Evolutionary conservation across 768 basidiomycete genomes (phyloP).

Genomic region (Pleurotus tuber-regium): DNA sequence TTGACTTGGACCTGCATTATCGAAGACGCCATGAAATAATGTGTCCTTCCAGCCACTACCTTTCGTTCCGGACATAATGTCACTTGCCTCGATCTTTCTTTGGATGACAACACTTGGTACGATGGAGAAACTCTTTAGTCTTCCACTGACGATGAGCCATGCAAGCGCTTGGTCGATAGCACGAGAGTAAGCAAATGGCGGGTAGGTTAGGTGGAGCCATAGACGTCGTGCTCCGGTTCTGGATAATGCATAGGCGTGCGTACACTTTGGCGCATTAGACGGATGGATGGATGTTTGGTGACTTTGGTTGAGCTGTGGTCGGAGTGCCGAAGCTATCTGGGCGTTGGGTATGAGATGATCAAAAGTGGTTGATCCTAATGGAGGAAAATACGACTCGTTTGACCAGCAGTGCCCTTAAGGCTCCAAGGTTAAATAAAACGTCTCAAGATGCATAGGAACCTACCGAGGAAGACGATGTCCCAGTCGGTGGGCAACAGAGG

Average conservation of each 20-base stretch:
- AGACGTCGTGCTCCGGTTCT: constrained; percentile 58
- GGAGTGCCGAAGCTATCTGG: constrained; percentile 1
- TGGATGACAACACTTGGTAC: constrained; percentile 70
- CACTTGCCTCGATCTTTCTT: constrained; percentile 54
- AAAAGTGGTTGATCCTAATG: constrained; percentile 28
- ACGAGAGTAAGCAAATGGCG: constrained; percentile 74
- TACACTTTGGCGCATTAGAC: constrained; percentile 64
- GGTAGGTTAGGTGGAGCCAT: constrained; percentile 53
- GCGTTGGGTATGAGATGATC: no score
- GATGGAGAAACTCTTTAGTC: constrained; percentile 59
- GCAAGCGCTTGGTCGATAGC: constrained; percentile 73
- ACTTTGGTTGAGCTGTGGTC: neutral
- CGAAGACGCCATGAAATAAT: constrained; percentile 47
- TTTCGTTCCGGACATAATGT: constrained; percentile 44
- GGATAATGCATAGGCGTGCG: constrained; percentile 70
- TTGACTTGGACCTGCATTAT: no score
- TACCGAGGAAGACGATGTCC: constrained; percentile 76
- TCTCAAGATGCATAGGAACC: constrained; percentile 12
- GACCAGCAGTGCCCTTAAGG: constrained; percentile 77
- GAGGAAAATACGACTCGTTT: constrained; percentile 50
- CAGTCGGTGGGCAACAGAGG: constrained; percentile 52
- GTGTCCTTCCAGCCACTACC: constrained; percentile 58
- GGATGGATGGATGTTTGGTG: constrained; percentile 43
- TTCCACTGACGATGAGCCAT: constrained; percentile 59
- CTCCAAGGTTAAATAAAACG: constrained; percentile 3